Base-by-base conservation (phyloP, 2,329 filamentous ascomycete species). In the Penicillium sp. region DNA sequence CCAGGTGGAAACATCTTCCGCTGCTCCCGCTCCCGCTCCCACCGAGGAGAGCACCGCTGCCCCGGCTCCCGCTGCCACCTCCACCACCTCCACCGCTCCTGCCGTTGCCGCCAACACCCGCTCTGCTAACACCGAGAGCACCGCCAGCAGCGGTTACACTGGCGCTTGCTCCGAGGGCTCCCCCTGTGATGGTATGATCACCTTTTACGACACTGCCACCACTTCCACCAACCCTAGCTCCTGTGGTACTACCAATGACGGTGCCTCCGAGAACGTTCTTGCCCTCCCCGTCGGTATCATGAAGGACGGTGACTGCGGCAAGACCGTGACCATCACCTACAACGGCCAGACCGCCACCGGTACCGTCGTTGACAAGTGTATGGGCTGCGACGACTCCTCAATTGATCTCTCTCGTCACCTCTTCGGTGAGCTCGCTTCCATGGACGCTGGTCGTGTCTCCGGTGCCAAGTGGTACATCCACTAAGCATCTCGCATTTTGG, bases 291-390 rank as follows among this genome's bases (percentile, higher is more conserved):
- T 79, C 40, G 75, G 66, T 4, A 75, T 90, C 67, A 91, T 92
- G 85, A 77, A 72, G 63, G 90, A 92, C 79, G 81, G 84, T 45
- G 82, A 85, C 71, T 94, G 91, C 74, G 86, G 85, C 70, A 82
- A 85, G 77, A 84, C 76, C 46, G 82, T 92, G 67, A 86, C 81
- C 61, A 84, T 92, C 76, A 76, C 66, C 39, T 78, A 78, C 69
- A 78, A 81, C 47, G 88, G 88, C 71, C 82, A 83, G 71, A 80
- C 79, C 2, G 70, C 78, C 63, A 77, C 72, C 2, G 89, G 85
- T 57, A 81, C 65, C 3, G 83, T 92, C 57, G 82, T 81, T 49
- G 90, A 94, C 78, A 91, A 90, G 77, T 94, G 90, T 80, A 83
- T 83, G 75, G 86, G 87, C 64, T 94, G 90, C 72, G 66, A 46